Evolutionary conservation across 352 stramenopile genomes (phyloP).

Genomic region (Phytophthora tubulina): DNA sequence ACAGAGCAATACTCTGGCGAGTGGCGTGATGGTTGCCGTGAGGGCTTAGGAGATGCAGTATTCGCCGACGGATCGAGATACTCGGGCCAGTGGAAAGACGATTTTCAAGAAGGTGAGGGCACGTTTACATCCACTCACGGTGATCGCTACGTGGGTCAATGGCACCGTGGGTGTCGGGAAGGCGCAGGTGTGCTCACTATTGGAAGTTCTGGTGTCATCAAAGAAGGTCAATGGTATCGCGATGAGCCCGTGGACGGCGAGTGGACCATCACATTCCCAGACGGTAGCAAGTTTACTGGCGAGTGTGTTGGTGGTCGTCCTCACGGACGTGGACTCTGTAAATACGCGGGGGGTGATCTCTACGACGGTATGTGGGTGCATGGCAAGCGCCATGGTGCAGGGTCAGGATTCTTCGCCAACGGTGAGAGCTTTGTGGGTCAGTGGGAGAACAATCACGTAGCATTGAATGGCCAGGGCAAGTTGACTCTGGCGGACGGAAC

Average conservation of each 20-base stretch:
- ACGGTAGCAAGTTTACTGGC: constrained; percentile 80
- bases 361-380: constrained; percentile 88
- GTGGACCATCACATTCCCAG: constrained; percentile 83
- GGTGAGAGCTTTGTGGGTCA: constrained; percentile 79
- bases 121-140: constrained; percentile 61
- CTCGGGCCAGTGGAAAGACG: constrained; percentile 63
- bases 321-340: constrained; percentile 78
- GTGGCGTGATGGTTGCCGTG: constrained; percentile 61
- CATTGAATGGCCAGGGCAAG: constrained; percentile 72
- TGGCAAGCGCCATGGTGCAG: constrained; percentile 77
- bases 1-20: constrained; percentile 71
- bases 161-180: constrained; percentile 59
- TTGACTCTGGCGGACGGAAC: constrained; percentile 81
- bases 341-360: constrained; percentile 85
- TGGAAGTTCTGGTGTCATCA: constrained; percentile 60
- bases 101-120: constrained; percentile 71
- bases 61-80: constrained; percentile 69
- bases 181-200: constrained; percentile 59
- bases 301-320: constrained; percentile 69
- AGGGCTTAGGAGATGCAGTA: constrained; percentile 65
- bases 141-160: constrained; percentile 82
- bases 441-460: constrained; percentile 86
- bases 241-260: constrained; percentile 73
- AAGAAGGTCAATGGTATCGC: constrained; percentile 70
- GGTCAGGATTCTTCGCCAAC: constrained; percentile 78